These are phyloP conservation scores for Trichosanthes cucumerina DNA, from an alignment of 306 rosid species.

Conservation along the genomic window DNA sequence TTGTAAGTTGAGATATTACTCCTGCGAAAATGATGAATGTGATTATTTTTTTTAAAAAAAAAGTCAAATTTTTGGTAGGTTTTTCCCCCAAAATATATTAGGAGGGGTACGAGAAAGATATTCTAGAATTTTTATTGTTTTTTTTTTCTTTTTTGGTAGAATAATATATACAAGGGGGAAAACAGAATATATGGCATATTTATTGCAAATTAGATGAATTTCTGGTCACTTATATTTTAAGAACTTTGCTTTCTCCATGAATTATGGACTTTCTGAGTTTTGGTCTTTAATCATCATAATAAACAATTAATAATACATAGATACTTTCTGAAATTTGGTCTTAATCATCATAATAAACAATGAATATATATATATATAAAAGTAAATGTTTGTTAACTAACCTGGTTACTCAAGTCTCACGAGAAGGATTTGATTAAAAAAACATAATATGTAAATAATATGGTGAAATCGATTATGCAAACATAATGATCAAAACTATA, in stretches of 20 bases:
- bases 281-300: neutral
- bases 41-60: too few species aligned
- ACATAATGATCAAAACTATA: too few species aligned
- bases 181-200: neutral
- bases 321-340: neutral
- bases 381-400: neutral
- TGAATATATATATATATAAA: neutral
- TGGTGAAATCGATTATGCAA: too few species aligned
- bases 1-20: neutral
- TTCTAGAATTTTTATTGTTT: neutral
- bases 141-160: neutral
- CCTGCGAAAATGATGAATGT: too few species aligned
- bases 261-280: neutral
- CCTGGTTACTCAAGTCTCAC: too few species aligned
- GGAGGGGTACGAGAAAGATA: neutral
- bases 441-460: too few species aligned
- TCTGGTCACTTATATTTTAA: neutral
- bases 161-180: neutral
- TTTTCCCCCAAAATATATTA: neutral
- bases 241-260: neutral
- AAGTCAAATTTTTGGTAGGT: neutral
- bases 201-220: neutral
- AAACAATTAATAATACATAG: neutral
- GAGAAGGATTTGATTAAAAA: too few species aligned
- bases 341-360: neutral